These are phyloP conservation scores for Leucosporidium yakuticum DNA, from an alignment of 768 basidiomycete species.

Conservation along the genomic window DNA sequence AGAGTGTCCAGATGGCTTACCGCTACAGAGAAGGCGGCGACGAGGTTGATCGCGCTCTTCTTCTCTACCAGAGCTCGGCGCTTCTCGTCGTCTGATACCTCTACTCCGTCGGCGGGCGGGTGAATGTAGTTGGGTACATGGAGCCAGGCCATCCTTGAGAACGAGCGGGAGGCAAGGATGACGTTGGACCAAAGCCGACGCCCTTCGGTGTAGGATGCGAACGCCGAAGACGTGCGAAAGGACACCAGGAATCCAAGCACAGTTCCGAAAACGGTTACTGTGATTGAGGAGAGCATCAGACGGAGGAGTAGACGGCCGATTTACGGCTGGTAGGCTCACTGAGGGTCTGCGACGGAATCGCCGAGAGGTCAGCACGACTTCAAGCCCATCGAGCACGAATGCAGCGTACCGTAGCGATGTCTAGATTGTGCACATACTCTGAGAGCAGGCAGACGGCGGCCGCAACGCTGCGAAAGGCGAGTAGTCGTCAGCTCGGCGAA, in stretches of 20 bases:
- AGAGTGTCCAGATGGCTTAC: too few relatives aligned
- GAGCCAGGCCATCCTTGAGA: conserved; percentile 50
- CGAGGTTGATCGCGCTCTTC: conserved; percentile 65
- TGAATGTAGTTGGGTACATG: not conserved
- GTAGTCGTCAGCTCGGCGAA: too few relatives aligned
- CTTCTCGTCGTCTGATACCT: conserved; percentile 7
- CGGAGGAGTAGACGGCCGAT: too few relatives aligned
- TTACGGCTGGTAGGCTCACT: too few relatives aligned
- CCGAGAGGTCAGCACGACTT: too few relatives aligned
- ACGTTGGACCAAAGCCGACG: conserved; percentile 65
- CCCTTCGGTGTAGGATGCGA: conserved; percentile 42
- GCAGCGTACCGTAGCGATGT: not conserved
- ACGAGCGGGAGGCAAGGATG: conserved; percentile 52
- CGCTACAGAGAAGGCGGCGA: conserved; percentile 39
- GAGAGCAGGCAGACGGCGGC: not conserved
- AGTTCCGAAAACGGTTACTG: not conserved
- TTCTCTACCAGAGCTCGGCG: conserved; percentile 58
- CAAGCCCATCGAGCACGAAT: too few relatives aligned
- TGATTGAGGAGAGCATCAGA: too few relatives aligned
- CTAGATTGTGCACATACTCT: not conserved
- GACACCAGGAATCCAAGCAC: not conserved
- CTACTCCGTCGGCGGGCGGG: not conserved
- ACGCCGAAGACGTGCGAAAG: not conserved
- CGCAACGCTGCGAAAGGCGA: not conserved
- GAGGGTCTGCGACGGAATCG: too few relatives aligned